phyloP scores from a whole-genome alignment of 2,329 filamentous ascomycete genomes.

The Trichoderma sp. region DNA sequence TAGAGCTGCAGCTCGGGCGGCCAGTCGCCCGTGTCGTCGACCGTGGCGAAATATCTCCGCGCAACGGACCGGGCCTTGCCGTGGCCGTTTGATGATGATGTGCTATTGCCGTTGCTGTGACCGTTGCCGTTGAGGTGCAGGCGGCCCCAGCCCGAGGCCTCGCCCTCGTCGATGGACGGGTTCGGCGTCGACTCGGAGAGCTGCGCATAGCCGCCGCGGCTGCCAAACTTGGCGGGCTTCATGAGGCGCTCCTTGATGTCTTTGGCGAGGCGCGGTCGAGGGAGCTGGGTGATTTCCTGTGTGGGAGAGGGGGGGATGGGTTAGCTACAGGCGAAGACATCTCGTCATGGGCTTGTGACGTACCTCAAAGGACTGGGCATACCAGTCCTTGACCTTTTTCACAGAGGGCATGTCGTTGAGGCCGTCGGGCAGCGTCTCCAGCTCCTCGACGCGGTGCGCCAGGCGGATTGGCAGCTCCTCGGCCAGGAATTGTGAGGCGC shows the following conservation, averaged over 20 bases:
- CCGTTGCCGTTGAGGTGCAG: slow-evolving; percentile 43
- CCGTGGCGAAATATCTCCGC: slow-evolving; percentile 79
- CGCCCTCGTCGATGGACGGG: slow-evolving; percentile 80
- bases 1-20: slow-evolving; percentile 91
- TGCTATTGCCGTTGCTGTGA: slow-evolving; percentile 24
- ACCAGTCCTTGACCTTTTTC: slow-evolving; percentile 93
- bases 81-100: background rate
- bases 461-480: slow-evolving; percentile 97
- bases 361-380: slow-evolving; percentile 98
- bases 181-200: slow-evolving; percentile 84
- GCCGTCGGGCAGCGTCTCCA: slow-evolving; percentile 88
- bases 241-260: slow-evolving; percentile 79
- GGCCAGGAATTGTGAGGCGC: slow-evolving; percentile 95
- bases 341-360: slow-evolving; percentile 28
- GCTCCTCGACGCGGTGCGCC: slow-evolving; percentile 92
- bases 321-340: too few species aligned
- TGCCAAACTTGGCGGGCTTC: slow-evolving; percentile 56
- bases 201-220: slow-evolving; percentile 63
- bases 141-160: slow-evolving; percentile 63
- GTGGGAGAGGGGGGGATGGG: background rate
- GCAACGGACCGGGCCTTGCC: slow-evolving; percentile 48
- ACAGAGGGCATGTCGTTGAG: slow-evolving; percentile 98
- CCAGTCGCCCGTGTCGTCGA: slow-evolving; percentile 87
- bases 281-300: slow-evolving; percentile 89
- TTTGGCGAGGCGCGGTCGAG: slow-evolving; percentile 70